These are phyloP conservation scores for Alternaria sp. DNA, from an alignment of 2,329 filamentous ascomycete genomes.

Conservation along the genomic window DNA sequence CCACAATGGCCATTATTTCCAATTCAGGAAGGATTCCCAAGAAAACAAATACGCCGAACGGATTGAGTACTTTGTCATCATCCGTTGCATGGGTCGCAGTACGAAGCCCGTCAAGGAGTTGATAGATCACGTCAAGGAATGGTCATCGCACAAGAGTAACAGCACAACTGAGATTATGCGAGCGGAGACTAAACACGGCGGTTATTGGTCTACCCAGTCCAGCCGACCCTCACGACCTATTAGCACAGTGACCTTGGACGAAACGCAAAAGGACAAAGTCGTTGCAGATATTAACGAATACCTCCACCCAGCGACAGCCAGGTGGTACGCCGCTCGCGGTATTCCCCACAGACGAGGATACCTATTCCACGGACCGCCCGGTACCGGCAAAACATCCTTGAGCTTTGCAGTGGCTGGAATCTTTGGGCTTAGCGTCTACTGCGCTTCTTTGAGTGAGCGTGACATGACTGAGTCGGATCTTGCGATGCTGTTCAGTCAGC, in stretches of 20 bases:
- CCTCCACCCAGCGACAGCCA: slow-evolving; percentile 70
- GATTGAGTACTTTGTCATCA: slow-evolving; percentile 3
- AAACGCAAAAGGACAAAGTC: slow-evolving; percentile 68
- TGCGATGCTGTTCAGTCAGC: slow-evolving; percentile 51
- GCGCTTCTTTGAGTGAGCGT: slow-evolving; percentile 65
- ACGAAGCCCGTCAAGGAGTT: slow-evolving; percentile 58
- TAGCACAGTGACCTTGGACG: slow-evolving; percentile 76
- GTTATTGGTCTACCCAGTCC: slow-evolving; percentile 51
- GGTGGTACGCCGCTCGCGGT: slow-evolving; percentile 85
- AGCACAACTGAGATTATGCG: slow-evolving; percentile 56
- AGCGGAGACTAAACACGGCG: slow-evolving; percentile 37
- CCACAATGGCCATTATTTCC: slow-evolving; percentile 50
- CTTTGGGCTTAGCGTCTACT: slow-evolving; percentile 56
- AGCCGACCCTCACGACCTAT: slow-evolving; percentile 72
- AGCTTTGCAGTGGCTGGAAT: slow-evolving; percentile 54
- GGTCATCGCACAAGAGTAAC: slow-evolving; percentile 51
- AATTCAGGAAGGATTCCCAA: slow-evolving; percentile 42
- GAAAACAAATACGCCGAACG: slow-evolving; percentile 24
- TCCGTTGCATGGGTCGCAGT: slow-evolving; percentile 57
- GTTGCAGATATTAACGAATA: slow-evolving; percentile 79
- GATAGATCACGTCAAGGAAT: slow-evolving; percentile 54
- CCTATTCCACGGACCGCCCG: slow-evolving; percentile 79
- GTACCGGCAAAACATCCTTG: slow-evolving; percentile 73
- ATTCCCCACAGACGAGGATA: slow-evolving; percentile 88
- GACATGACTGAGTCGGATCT: slow-evolving; percentile 73